A percentile compares a stretch with the other conserved stretches of the same genome.
phyloP scores from a whole-genome alignment of 2,329 filamentous ascomycete genomes.

The Shiraia bambusicola region DNA sequence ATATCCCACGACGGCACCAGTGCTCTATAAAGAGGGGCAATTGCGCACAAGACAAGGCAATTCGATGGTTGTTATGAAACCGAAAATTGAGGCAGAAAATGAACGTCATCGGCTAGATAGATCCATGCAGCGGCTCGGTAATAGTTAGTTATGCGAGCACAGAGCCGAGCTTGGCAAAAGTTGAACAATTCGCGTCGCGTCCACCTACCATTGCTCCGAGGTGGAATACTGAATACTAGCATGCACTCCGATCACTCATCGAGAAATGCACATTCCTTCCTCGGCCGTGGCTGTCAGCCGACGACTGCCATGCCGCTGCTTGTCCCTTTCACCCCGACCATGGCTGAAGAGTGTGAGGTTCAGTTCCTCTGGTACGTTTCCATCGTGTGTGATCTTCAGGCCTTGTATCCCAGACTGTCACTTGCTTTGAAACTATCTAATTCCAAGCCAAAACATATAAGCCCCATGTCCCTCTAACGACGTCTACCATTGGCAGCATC shows the following conservation, averaged over 20 bases:
- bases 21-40: constrained; percentile 11
- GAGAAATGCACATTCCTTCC: constrained; percentile 27
- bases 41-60: constrained; percentile 3
- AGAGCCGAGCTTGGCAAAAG: constrained; percentile 25
- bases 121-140: constrained; percentile 18
- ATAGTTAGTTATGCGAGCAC: constrained; percentile 17
- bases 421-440: background rate
- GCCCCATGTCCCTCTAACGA: no score
- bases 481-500: no score
- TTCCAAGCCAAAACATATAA: background rate
- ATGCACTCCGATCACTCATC: background rate
- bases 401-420: background rate
- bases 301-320: constrained; percentile 16
- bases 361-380: constrained; percentile 37
- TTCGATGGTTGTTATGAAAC: constrained; percentile 30
- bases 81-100: constrained; percentile 14
- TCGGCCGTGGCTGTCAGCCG: constrained; percentile 25
- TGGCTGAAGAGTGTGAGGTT: constrained; percentile 24
- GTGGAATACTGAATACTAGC: constrained; percentile 10
- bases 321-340: constrained; percentile 11
- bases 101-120: constrained; percentile 29
- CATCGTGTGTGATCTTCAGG: constrained; percentile 39
- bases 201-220: constrained; percentile 17
- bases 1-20: constrained; percentile 9
- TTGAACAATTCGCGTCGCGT: no score